phyloP scores from a whole-genome alignment of 371 early-diverging fungal species.

The Circinella umbellata region DNA sequence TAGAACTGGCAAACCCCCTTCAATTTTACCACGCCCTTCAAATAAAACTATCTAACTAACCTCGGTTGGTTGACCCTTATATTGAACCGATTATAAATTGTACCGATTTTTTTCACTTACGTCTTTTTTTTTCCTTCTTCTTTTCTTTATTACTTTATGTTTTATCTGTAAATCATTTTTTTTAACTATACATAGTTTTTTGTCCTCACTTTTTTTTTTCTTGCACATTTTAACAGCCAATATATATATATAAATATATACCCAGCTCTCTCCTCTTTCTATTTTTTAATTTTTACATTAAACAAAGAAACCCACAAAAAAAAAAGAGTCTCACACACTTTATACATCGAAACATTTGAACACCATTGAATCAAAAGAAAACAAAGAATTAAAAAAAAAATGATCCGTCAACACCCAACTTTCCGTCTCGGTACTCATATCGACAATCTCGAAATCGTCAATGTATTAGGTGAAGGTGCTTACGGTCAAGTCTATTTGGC shows the following conservation, averaged over 20 bases:
- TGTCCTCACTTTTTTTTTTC: not conserved
- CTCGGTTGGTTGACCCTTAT: slow-evolving; percentile 8
- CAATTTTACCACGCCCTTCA: slow-evolving; percentile 14
- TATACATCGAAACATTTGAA: too few species aligned
- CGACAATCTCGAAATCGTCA: slow-evolving; percentile 39
- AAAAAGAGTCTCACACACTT: too few species aligned
- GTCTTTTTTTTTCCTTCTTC: slow-evolving; percentile 1
- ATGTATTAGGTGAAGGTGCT: slow-evolving; percentile 71
- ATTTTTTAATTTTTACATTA: too few species aligned
- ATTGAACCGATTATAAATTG: slow-evolving; percentile 3
- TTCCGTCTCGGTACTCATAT: slow-evolving; percentile 33
- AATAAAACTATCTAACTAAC: not conserved
- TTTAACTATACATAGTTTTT: too few species aligned
- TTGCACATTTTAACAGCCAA: slow-evolving; percentile 1
- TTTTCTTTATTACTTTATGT: slow-evolving; percentile 5
- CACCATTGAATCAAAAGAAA: not conserved
- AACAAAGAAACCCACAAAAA: too few species aligned
- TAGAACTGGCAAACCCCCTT: not conserved
- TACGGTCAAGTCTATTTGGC: slow-evolving; percentile 73
- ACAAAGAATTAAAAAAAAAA: not conserved
- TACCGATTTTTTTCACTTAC: not conserved
- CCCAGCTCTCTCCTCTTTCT: too few species aligned
- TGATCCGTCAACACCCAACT: slow-evolving; percentile 20
- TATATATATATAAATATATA: too few species aligned
- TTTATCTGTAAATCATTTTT: not conserved